phyloP scores from a whole-genome alignment of 257 asterid species.

The Solanum pinnatisectum region DNA sequence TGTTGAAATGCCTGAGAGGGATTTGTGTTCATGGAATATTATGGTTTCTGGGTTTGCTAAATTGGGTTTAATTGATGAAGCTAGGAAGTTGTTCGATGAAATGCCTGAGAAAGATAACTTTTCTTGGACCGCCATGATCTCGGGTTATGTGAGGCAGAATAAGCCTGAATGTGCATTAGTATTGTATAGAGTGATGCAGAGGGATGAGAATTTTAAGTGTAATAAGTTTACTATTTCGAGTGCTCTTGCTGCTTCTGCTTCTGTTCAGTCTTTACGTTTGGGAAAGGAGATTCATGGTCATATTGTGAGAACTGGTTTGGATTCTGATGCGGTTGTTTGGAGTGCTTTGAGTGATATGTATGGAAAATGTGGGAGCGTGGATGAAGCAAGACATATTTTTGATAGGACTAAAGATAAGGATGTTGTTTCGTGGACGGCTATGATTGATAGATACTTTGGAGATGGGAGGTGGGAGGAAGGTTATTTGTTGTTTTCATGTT shows the following conservation, averaged over 20 bases:
- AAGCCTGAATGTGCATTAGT: conserved; percentile 46
- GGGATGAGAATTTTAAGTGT: conserved; percentile 8
- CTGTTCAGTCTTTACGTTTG: conserved; percentile 39
- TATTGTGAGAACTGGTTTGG: conserved; percentile 44
- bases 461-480: conserved; percentile 67
- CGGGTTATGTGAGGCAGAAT: conserved; percentile 54
- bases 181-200: conserved; percentile 57
- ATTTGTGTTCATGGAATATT: conserved; percentile 68
- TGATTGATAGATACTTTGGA: conserved; percentile 67
- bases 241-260: conserved; percentile 68
- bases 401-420: conserved; percentile 53
- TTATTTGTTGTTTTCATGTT: conserved; percentile 35
- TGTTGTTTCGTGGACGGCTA: conserved; percentile 65
- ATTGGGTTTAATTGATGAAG: conserved; percentile 36
- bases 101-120: conserved; percentile 65
- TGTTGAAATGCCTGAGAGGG: conserved; percentile 53
- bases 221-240: conserved; percentile 58
- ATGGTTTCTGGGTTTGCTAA: conserved; percentile 59
- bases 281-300: conserved; percentile 74
- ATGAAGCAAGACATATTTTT: conserved; percentile 58
- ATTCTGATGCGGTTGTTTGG: conserved; percentile 66
- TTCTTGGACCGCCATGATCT: conserved; percentile 76
- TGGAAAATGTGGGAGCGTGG: conserved; percentile 69
- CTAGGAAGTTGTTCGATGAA: conserved; percentile 52
- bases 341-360: conserved; percentile 67